Base-by-base conservation (phyloP, 768 basidiomycete genomes). In the Amyloporia xantha region DNA sequence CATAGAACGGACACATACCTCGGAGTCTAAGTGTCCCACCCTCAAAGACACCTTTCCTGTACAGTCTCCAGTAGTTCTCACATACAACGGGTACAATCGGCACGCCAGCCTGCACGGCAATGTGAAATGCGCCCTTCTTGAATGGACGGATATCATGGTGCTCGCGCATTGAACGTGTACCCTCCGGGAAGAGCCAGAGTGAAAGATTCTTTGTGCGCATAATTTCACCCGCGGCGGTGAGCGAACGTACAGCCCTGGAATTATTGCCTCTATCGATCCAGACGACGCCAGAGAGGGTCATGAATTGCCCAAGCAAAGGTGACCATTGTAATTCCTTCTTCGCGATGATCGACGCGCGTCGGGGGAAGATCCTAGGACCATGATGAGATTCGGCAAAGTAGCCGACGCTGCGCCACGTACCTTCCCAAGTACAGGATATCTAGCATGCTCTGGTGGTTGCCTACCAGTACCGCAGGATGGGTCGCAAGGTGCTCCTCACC, bases 121-220 rank as follows among this genome's bases (percentile, higher is more conserved):
- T 77, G 63, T 98, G 93, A 75, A 98, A 98, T 2, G 92, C 94
- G 35, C 96, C 96, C 67, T 97, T 99, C 75, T 99, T 99, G 73
- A 99, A 84, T 2, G 91, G 86, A 4, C 88, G 73, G 63, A 99
- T 68, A 26, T 78, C 75, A 6, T 86, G 77, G 26, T 73, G 68
- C 53, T 82, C 72, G 19, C 76, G 75, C 49, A 77, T 77, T 38
- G 90, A 81, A 28, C 95, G 81, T 10, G 96, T 99, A 25, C 96
- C 96, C 70, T 98, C 96, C 1, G 95, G 91, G 69, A 91, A 98
- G 67, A 99, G 82, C 87, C 91, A 95, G 41, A 98, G 68, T 13
- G 91, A 91, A 15, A 86, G 75, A 53, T 78, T 68, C 30, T 70
- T 66, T 26, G 64, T 58, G 69, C 86, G 88, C 83, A 98, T 90